Conservation (phyloP, 2,329 filamentous ascomycete species). For the Sclerotinia sclerotiorum region DNA sequence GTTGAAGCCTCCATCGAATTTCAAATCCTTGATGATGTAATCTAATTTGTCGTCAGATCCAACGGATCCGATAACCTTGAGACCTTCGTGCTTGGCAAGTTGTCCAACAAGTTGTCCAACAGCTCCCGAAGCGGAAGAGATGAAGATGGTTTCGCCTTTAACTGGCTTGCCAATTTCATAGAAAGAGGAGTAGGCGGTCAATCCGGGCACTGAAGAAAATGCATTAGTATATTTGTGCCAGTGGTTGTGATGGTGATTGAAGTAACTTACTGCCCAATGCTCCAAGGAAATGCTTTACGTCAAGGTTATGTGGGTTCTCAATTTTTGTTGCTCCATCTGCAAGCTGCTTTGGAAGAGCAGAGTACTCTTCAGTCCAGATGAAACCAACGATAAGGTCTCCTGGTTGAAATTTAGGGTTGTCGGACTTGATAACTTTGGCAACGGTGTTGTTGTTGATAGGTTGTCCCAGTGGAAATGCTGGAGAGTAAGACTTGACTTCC, state of each 20-base stretch:
- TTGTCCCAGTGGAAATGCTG: constrained; percentile 59
- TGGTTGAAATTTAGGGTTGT: constrained; percentile 58
- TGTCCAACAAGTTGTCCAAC: constrained; percentile 78
- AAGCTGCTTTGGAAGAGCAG: constrained; percentile 48
- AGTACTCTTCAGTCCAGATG: constrained; percentile 69
- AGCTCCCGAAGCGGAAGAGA: constrained; percentile 71
- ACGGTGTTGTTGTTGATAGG: constrained; percentile 66
- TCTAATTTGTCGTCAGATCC: constrained; percentile 74
- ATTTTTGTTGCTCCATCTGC: constrained; percentile 52
- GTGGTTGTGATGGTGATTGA: too few relatives aligned
- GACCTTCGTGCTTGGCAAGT: constrained; percentile 72
- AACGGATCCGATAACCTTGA: constrained; percentile 72
- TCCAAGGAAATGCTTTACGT: constrained; percentile 68
- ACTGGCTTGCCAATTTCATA: constrained; percentile 74
- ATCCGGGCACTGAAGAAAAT: constrained; percentile 56
- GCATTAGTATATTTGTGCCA: neutral
- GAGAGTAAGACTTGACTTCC: constrained; percentile 63
- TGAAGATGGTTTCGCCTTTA: constrained; percentile 76
- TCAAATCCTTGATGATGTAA: constrained; percentile 70
- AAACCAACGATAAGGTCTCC: constrained; percentile 65
- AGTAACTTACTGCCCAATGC: constrained; percentile 57
- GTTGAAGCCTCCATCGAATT: constrained; percentile 74
- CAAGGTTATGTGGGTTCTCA: constrained; percentile 67
- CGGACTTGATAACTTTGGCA: constrained; percentile 69
- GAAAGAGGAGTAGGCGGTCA: constrained; percentile 73